Conservation (phyloP, 345 rosid species). For the Adansonia digitata region DNA sequence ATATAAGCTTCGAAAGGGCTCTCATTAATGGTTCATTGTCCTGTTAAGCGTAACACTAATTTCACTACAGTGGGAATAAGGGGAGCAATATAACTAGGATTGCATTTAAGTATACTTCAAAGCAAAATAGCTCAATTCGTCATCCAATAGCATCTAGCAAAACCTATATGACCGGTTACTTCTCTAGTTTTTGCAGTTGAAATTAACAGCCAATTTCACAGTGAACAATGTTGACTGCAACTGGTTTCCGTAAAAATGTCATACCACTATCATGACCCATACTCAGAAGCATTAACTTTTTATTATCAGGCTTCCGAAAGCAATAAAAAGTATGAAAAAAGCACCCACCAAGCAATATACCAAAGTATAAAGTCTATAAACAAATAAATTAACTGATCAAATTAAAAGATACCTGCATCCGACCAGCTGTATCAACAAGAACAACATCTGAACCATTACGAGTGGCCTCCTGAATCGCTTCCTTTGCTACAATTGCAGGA, state of each 20-base stretch:
- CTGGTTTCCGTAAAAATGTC: background rate
- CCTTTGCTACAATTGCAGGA: constrained; percentile 97
- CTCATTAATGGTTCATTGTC: constrained; percentile 98
- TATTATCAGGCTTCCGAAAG: background rate
- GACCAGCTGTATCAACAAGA: constrained; percentile 98
- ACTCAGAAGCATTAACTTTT: background rate
- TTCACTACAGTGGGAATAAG: background rate
- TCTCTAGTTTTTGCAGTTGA: background rate
- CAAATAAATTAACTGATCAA: background rate
- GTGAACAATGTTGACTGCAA: background rate
- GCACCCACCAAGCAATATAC: background rate
- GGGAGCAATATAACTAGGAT: background rate
- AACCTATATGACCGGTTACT: background rate
- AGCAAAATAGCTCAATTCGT: background rate
- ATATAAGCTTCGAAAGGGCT: constrained; percentile 87
- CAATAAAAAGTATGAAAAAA: background rate
- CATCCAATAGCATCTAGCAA: background rate
- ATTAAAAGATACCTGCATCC: constrained; percentile 42
- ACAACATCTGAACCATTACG: constrained; percentile 89
- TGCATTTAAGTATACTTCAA: background rate
- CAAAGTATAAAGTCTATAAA: background rate
- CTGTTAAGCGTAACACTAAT: constrained; percentile 27
- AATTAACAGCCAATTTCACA: background rate
- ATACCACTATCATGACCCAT: background rate
- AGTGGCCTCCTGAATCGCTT: constrained; percentile 90